Percentiles rank a stretch among this genome's conserved stretches.
Evolutionary conservation across 257 asterid species (phyloP).

Genomic region (Sherardia arvensis): DNA sequence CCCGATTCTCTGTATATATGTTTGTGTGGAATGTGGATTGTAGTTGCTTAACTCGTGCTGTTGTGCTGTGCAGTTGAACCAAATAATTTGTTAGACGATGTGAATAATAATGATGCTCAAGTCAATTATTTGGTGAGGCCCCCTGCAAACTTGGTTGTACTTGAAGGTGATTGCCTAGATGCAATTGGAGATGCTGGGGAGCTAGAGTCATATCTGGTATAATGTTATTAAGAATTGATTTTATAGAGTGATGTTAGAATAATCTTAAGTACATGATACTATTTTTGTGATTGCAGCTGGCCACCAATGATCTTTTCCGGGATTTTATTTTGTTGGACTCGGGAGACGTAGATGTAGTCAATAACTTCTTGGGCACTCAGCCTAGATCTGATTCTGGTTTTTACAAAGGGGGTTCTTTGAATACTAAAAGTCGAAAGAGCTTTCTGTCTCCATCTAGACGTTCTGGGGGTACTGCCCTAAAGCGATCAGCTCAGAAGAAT

Average conservation of each 20-base stretch:
- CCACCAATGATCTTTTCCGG: constrained; percentile 68
- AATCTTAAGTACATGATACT: constrained; percentile 9
- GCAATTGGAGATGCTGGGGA: constrained; percentile 71
- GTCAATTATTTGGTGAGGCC: constrained; percentile 49
- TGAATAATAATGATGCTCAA: constrained; percentile 29
- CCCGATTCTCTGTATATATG: constrained; percentile 16
- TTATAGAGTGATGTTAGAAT: constrained; percentile 2
- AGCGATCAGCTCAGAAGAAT: constrained; percentile 38
- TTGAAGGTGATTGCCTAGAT: constrained; percentile 96
- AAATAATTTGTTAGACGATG: constrained; percentile 49
- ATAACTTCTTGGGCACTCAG: constrained; percentile 36
- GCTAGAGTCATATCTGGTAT: constrained; percentile 93
- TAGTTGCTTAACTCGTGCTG: constrained; percentile 12
- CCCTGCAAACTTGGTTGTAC: constrained; percentile 90
- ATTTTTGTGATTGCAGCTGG: constrained; percentile 50
- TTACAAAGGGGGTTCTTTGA: constrained; percentile 31
- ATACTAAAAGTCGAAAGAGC: constrained; percentile 47
- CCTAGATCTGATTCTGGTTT: constrained; percentile 30
- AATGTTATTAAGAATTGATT: constrained; percentile 9
- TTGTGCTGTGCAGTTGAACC: constrained; percentile 54
- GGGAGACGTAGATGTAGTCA: constrained; percentile 61
- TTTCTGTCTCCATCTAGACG: constrained; percentile 51
- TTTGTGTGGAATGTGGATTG: background rate
- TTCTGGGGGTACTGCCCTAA: constrained; percentile 42
- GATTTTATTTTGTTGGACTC: constrained; percentile 80